These are phyloP conservation scores for Antrodiella citrinella DNA, from an alignment of 768 basidiomycete genomes.

Conservation along the genomic window DNA sequence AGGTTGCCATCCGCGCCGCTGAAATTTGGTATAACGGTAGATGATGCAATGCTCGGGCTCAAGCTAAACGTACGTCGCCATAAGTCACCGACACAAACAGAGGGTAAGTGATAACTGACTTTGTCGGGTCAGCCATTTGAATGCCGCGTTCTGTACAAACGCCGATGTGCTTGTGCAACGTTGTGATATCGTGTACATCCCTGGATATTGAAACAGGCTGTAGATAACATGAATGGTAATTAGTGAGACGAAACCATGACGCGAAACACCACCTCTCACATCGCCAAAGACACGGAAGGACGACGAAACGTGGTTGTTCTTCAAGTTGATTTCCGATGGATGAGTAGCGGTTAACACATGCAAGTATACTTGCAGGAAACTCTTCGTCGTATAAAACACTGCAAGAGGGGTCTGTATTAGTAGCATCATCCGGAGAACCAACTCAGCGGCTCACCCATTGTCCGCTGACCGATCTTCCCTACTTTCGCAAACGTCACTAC, in stretches of 20 bases:
- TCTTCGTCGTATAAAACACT: constrained; percentile 69
- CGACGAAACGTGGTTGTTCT: constrained; percentile 27
- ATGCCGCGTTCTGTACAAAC: constrained; percentile 60
- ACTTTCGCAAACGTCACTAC: constrained; percentile 57
- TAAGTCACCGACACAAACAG: constrained; percentile 1
- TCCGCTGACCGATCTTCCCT: constrained; percentile 42
- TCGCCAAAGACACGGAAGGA: constrained; percentile 62
- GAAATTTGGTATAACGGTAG: constrained; percentile 56
- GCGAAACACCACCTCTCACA: too few relatives aligned
- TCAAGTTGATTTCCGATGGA: constrained; percentile 26
- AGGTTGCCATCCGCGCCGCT: constrained; percentile 29
- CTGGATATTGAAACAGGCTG: constrained; percentile 67
- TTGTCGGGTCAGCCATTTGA: constrained; percentile 56
- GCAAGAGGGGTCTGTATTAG: neutral
- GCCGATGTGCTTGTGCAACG: constrained; percentile 54
- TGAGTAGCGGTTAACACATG: constrained; percentile 52
- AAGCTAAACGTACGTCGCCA: constrained; percentile 30
- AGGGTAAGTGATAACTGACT: constrained; percentile 34
- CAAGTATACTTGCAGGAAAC: constrained; percentile 49
- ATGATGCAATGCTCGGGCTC: constrained; percentile 16
- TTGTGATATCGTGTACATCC: constrained; percentile 54
- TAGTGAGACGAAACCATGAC: too few relatives aligned
- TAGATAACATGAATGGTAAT: neutral
- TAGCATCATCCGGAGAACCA: constrained; percentile 1
- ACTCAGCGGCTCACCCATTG: constrained; percentile 49